Evolutionary conservation across 768 basidiomycete genomes (phyloP), one percentile per base, ranked within the genome.

Genomic region (Agrocybe praecox): DNA sequence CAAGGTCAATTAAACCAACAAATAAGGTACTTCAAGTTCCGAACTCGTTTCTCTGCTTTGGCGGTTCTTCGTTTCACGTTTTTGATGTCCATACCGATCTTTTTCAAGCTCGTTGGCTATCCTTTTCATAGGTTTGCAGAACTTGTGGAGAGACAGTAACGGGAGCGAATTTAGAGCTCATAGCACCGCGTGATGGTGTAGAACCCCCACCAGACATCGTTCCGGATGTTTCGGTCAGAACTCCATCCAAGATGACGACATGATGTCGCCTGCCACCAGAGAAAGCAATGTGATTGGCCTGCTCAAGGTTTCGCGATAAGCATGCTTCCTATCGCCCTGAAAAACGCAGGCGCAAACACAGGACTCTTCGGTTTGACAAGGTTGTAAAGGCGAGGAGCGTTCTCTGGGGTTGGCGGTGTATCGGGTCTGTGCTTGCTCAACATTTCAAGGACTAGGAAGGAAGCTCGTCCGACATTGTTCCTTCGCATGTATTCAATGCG

Each of bases 151-250:
- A 77, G 6, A 97, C 89, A 2, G 83, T 78, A 49, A 96, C 93
- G 8, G 87, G 77, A 0, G 89, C 83, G 18, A 93, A 76, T 72
- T 94, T 97, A 34, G 91, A 92, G 74, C 91, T 95, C 96, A 98
- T 98, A 0, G 85, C 89, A 12, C 97, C 97, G 17, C 85, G 80
- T 6, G 81, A 75, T 6, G 89, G 89, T 17, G 86, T 80, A 8
- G 76, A 85, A 1, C 97, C 97, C 64, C 96, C 96, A 34, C 96
- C 96, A 15, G 95, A 95, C 94, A 98, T 98, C 1, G 95, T 93
- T 57, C 97, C 97, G 0, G 92, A 95, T 0, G 90, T 84, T 68
- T 98, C 96, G 60, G 98, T 98, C 56, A 99, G 74, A 68, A 96
- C 91, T 0, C 97, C 97, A 5, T 87, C 86, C 1, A 98, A 85